These are phyloP conservation scores for Phytopythium delawarense DNA, from an alignment of 352 stramenopile species.

Conservation along the genomic window DNA sequence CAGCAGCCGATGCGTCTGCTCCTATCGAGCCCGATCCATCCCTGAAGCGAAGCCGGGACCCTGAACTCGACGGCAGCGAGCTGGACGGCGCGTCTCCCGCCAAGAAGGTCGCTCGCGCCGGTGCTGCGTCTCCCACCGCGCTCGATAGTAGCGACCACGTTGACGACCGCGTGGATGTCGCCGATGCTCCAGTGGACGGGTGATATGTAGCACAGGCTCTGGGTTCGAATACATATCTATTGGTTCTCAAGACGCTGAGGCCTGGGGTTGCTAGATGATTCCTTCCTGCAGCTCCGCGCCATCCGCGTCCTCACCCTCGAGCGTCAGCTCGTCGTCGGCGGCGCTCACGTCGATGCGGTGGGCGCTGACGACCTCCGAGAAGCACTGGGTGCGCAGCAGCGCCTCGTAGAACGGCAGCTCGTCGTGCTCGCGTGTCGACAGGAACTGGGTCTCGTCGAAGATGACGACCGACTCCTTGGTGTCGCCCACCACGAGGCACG, in stretches of 20 bases:
- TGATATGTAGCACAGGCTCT: not conserved
- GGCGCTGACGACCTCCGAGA: conserved; percentile 79
- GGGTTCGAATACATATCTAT: not conserved
- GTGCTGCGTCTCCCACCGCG: not conserved
- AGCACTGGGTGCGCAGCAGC: conserved; percentile 75
- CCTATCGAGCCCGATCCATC: conserved; percentile 1
- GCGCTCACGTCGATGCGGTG: conserved; percentile 61
- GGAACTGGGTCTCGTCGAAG: conserved; percentile 83
- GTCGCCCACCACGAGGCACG: conserved; percentile 77
- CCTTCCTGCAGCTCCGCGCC: conserved; percentile 34
- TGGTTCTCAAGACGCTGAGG: not conserved
- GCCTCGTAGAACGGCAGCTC: conserved; percentile 64
- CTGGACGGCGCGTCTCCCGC: conserved; percentile 13
- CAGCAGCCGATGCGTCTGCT: not conserved
- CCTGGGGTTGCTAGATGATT: conserved; percentile 29
- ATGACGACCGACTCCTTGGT: conserved; percentile 86
- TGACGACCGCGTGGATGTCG: not conserved
- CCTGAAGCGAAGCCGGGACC: conserved; percentile 19
- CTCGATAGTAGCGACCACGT: not conserved
- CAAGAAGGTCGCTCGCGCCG: conserved; percentile 22
- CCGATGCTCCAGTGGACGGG: not conserved
- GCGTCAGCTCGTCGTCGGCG: conserved; percentile 24
- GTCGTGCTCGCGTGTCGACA: conserved; percentile 48
- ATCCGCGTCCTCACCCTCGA: conserved; percentile 22
- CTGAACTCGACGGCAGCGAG: conserved; percentile 4